Conservation (phyloP, 768 basidiomycete species). For the Mycena maculata region DNA sequence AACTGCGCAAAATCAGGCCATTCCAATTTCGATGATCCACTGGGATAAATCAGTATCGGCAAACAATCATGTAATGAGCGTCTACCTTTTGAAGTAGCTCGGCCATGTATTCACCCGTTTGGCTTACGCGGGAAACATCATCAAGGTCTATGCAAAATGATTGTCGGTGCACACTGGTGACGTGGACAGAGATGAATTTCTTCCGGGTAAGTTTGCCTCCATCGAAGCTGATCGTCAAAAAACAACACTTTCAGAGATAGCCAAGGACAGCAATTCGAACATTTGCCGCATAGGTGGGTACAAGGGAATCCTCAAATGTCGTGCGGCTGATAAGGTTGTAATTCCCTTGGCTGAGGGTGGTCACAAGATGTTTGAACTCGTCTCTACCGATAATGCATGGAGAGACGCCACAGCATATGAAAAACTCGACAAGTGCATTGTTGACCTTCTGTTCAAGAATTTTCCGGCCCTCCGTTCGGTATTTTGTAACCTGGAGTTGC, state of each 20-base stretch:
- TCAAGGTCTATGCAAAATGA: constrained; percentile 26
- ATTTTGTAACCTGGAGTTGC: background rate
- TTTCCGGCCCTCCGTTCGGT: constrained; percentile 12
- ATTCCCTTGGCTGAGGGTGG: constrained; percentile 3
- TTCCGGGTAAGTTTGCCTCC: constrained; percentile 24
- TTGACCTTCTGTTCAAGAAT: constrained; percentile 5
- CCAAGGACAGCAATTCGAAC: constrained; percentile 13
- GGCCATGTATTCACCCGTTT: constrained; percentile 24
- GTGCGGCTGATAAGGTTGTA: constrained; percentile 14
- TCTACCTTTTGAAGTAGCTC: constrained; percentile 17
- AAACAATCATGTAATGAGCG: background rate
- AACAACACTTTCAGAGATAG: constrained; percentile 8
- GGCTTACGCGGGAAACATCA: constrained; percentile 29
- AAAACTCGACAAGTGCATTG: constrained; percentile 19
- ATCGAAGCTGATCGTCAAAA: constrained; percentile 28
- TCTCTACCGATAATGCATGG: constrained; percentile 18
- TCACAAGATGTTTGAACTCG: constrained; percentile 26
- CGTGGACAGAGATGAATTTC: constrained; percentile 21
- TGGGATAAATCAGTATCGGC: background rate
- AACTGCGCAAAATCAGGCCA: background rate
- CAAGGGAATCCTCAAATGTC: constrained; percentile 17
- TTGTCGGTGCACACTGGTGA: constrained; percentile 19
- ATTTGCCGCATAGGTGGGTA: constrained; percentile 22
- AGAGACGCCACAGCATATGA: constrained; percentile 18
- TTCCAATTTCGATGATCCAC: background rate